Percentiles rank a stretch among this genome's conserved stretches.
phyloP scores from a whole-genome alignment of 257 asterid genomes.

The Solanum boliviense region DNA sequence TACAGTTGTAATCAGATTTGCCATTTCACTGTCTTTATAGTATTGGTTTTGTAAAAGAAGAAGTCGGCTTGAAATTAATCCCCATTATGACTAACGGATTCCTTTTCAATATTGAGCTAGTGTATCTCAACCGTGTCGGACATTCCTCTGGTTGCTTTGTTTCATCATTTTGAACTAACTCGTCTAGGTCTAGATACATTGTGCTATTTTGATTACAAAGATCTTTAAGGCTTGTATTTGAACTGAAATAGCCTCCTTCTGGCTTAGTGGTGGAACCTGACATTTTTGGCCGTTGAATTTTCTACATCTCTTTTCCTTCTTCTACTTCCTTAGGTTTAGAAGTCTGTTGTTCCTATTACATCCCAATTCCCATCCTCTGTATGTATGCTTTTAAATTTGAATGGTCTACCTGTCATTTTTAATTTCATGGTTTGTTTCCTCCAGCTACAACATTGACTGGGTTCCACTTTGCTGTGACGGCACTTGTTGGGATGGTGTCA shows the following conservation, averaged over 20 bases:
- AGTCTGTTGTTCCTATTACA: neutral
- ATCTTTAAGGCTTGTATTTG: neutral
- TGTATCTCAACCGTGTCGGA: neutral
- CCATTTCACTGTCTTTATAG: neutral
- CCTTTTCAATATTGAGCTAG: neutral
- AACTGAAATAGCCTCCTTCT: neutral
- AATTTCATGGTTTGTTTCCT: conserved; percentile 1
- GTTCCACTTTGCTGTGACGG: conserved; percentile 90
- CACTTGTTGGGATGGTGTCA: conserved; percentile 86
- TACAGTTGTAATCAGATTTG: neutral
- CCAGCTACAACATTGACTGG: conserved; percentile 97
- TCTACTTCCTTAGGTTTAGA: neutral
- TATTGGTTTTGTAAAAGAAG: neutral
- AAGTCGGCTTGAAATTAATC: neutral
- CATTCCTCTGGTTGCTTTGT: neutral
- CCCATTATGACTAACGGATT: neutral
- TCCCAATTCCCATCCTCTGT: conserved; percentile 2
- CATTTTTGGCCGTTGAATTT: neutral
- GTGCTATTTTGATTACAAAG: neutral
- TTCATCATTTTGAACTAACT: neutral
- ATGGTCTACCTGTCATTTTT: neutral
- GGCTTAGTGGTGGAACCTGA: neutral
- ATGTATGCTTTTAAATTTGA: neutral
- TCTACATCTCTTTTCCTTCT: neutral
- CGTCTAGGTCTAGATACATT: neutral